Evolutionary conservation across 1,284 basidiomycete species (phyloP).

Genomic region (Peniophora sp.): DNA sequence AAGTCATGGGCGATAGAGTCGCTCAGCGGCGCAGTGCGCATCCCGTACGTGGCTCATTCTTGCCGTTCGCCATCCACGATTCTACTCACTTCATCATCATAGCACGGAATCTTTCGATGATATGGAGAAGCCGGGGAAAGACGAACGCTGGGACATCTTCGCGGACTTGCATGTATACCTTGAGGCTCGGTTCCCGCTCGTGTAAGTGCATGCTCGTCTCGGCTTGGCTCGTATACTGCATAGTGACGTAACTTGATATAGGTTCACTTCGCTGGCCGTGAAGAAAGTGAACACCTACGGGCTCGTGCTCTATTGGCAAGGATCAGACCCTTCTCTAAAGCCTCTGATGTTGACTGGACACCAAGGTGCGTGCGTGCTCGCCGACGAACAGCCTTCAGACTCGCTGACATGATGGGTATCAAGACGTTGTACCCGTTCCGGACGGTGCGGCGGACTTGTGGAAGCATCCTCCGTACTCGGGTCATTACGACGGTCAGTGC

Average conservation of each 20-base stretch:
- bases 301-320: slow-evolving; percentile 62
- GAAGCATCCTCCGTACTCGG: slow-evolving; percentile 36
- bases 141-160: slow-evolving; percentile 46
- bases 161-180: slow-evolving; percentile 42
- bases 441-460: slow-evolving; percentile 27
- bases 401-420: too few relatives aligned
- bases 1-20: too few relatives aligned
- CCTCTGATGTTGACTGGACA: slow-evolving; percentile 65
- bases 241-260: slow-evolving; percentile 13
- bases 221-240: too few relatives aligned
- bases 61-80: too few relatives aligned
- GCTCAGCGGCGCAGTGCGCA: too few relatives aligned
- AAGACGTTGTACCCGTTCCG: slow-evolving; percentile 31
- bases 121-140: slow-evolving; percentile 38
- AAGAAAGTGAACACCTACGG: slow-evolving; percentile 60
- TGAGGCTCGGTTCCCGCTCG: slow-evolving; percentile 33
- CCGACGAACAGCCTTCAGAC: too few relatives aligned
- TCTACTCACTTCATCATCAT: too few relatives aligned
- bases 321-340: slow-evolving; percentile 52
- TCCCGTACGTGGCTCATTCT: too few relatives aligned
- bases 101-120: slow-evolving; percentile 21
- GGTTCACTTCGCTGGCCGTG: slow-evolving; percentile 44
- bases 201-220: slow-evolving; percentile 27
- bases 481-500: slow-evolving; percentile 29
- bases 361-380: too few relatives aligned